These are phyloP conservation scores for Croton setiger DNA, from an alignment of 441 rosid species.

Conservation along the genomic window DNA sequence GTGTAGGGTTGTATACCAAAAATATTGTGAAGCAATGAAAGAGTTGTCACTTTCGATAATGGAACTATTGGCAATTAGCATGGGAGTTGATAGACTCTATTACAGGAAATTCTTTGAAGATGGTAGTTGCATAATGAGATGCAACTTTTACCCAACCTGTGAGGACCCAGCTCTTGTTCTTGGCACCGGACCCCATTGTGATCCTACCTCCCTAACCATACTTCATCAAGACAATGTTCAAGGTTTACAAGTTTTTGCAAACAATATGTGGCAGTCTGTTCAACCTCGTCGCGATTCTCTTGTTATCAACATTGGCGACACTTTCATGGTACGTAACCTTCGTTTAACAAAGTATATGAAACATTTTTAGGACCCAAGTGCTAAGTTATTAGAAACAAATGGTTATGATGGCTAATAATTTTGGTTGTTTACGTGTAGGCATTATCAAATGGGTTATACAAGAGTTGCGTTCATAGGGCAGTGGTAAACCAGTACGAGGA, in stretches of 20 bases:
- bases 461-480: conserved; percentile 52
- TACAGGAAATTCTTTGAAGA: conserved; percentile 38
- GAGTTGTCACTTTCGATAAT: conserved; percentile 25
- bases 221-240: conserved; percentile 53
- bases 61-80: conserved; percentile 48
- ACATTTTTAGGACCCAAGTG: too few relatives aligned
- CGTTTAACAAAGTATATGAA: too few relatives aligned
- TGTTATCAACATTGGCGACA: conserved; percentile 55
- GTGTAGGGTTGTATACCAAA: conserved; percentile 37
- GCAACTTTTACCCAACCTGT: conserved; percentile 49
- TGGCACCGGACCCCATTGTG: conserved; percentile 59
- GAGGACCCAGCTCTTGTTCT: conserved; percentile 34
- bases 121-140: conserved; percentile 35
- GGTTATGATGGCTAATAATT: too few relatives aligned
- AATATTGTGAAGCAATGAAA: conserved; percentile 46
- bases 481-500: conserved; percentile 37
- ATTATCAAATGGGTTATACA: conserved; percentile 45
- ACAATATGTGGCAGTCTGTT: conserved; percentile 38
- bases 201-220: conserved; percentile 46
- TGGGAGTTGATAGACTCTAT: conserved; percentile 36
- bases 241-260: conserved; percentile 49
- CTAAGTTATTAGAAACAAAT: too few relatives aligned
- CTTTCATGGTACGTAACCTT: conserved; percentile 45
- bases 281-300: conserved; percentile 40
- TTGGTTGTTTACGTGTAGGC: too few relatives aligned